A percentile compares a stretch with the other conserved stretches of the same genome.
These are phyloP conservation scores for Plectranthus barbatus DNA, from an alignment of 257 asterid species.

Conservation along the genomic window DNA sequence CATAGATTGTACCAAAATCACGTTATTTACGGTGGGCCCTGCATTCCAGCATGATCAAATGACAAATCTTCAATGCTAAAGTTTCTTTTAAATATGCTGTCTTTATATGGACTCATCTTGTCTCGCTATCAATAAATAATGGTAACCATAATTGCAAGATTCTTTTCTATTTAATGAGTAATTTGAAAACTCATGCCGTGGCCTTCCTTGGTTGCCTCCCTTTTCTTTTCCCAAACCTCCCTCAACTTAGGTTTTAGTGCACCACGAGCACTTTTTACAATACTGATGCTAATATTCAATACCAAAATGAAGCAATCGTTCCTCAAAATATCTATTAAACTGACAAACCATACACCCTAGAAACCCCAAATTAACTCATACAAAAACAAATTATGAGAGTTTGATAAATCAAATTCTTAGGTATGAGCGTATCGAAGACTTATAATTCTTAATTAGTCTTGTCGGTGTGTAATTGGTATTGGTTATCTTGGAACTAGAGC, in stretches of 20 bases:
- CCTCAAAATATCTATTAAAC: not conserved
- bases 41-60: not conserved
- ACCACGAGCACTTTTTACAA: not conserved
- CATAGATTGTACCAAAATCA: not conserved
- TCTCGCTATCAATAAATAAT: not conserved
- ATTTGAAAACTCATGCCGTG: not conserved
- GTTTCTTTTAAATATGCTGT: not conserved
- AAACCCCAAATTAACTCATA: not conserved
- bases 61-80: too few relatives aligned
- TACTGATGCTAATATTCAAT: not conserved
- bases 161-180: not conserved
- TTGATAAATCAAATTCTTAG: not conserved
- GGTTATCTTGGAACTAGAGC: not conserved
- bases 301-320: not conserved
- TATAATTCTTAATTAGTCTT: not conserved
- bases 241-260: not conserved
- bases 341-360: not conserved
- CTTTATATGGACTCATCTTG: not conserved
- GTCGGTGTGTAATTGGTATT: not conserved
- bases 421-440: not conserved
- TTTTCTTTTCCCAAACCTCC: too few relatives aligned
- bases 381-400: not conserved
- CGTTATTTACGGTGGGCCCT: not conserved
- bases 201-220: not conserved
- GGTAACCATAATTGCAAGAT: not conserved